Evolutionary conservation across 2,329 filamentous ascomycete species (phyloP).

Genomic region (Colletotrichum karsti): DNA sequence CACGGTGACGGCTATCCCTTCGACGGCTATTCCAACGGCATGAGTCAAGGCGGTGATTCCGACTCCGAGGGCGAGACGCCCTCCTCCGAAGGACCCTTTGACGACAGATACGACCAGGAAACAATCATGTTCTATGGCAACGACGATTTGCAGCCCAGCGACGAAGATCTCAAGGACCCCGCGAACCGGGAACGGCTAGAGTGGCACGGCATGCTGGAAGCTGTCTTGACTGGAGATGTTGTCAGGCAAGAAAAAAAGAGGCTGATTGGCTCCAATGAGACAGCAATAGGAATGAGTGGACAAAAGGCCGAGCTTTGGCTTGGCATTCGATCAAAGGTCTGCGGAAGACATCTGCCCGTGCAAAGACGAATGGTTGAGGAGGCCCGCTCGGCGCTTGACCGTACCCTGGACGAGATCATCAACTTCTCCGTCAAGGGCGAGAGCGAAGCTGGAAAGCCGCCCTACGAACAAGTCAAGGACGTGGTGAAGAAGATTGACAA

Average conservation of each 20-base stretch:
- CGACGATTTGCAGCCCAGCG: conserved; percentile 86
- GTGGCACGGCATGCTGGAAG: conserved; percentile 98
- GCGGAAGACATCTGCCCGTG: conserved; percentile 83
- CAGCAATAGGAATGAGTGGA: conserved; percentile 66
- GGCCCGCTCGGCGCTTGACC: conserved; percentile 76
- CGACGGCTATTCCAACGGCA: conserved; percentile 66
- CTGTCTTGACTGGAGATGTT: conserved; percentile 94
- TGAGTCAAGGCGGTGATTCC: conserved; percentile 68
- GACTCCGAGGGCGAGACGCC: conserved; percentile 93
- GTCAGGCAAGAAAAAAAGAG: conserved; percentile 98
- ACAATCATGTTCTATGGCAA: conserved; percentile 93
- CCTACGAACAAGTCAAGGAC: conserved; percentile 88
- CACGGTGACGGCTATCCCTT: conserved; percentile 54
- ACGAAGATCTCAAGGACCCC: conserved; percentile 89
- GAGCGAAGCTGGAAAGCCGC: conserved; percentile 87
- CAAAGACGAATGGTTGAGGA: conserved; percentile 92
- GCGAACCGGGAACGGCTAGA: conserved; percentile 90
- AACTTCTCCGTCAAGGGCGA: conserved; percentile 94
- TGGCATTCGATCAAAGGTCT: conserved; percentile 83
- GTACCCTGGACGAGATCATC: conserved; percentile 85
- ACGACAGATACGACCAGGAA: conserved; percentile 90
- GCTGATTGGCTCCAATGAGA: conserved; percentile 79
- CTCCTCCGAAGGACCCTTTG: conserved; percentile 82
- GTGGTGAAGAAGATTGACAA: conserved; percentile 91
- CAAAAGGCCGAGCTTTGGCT: conserved; percentile 88